A percentile compares a stretch with the other conserved stretches of the same genome.
phyloP scores from a whole-genome alignment of 768 basidiomycete species.

The Hortiboletus campestris region DNA sequence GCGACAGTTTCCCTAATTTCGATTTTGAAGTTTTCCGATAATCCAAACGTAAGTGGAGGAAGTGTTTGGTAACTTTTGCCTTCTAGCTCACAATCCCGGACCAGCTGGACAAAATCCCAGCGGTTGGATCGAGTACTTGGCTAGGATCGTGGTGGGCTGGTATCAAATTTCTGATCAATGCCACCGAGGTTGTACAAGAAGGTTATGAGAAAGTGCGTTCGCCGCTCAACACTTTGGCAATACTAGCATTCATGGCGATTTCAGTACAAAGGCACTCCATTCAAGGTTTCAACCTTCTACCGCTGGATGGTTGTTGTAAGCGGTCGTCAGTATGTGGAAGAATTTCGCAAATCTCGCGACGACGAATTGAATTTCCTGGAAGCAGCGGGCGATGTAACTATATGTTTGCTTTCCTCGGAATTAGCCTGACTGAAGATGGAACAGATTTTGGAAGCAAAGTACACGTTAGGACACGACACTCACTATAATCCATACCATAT shows the following conservation, averaged over 20 bases:
- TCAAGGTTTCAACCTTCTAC: conserved; percentile 29
- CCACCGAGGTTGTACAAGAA: conserved; percentile 26
- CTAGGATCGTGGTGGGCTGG: conserved; percentile 30
- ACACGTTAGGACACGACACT: conserved; percentile 38
- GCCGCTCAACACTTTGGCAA: too few species aligned
- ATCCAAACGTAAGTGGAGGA: not conserved
- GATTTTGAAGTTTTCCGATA: not conserved
- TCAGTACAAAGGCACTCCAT: conserved; percentile 30
- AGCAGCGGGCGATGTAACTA: conserved; percentile 11
- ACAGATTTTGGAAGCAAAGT: conserved; percentile 37
- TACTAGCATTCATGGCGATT: not conserved
- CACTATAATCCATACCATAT: conserved; percentile 32
- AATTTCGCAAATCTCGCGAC: conserved; percentile 40
- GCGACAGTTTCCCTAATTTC: not conserved
- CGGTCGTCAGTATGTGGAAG: conserved; percentile 35
- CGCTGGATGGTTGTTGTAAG: conserved; percentile 42
- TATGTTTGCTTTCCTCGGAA: not conserved
- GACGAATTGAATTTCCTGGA: conserved; percentile 36
- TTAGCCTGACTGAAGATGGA: not conserved
- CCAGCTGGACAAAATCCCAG: conserved; percentile 32
- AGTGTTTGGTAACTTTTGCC: too few species aligned
- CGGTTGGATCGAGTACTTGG: conserved; percentile 27
- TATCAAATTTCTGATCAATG: conserved; percentile 18
- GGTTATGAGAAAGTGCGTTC: conserved; percentile 33
- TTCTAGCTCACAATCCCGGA: not conserved